These are phyloP conservation scores for Lagenaria siceraria DNA, from an alignment of 306 rosid species.

Conservation along the genomic window DNA sequence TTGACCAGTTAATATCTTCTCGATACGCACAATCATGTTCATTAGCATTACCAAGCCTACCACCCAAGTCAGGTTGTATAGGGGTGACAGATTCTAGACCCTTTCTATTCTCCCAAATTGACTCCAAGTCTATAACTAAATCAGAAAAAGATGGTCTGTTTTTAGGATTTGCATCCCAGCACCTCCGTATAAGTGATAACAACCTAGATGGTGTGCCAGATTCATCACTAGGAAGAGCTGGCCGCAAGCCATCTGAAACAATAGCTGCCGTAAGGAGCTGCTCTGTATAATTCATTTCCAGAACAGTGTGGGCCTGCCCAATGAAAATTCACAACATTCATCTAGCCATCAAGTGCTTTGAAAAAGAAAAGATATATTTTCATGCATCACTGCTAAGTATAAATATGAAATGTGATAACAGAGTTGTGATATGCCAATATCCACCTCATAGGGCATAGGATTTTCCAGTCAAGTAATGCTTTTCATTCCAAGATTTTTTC, in stretches of 20 bases:
- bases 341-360: neutral
- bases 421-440: neutral
- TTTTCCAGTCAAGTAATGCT: neutral
- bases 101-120: constrained; percentile 33
- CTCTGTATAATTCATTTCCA: constrained; percentile 91
- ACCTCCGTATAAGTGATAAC: constrained; percentile 47
- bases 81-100: constrained; percentile 12
- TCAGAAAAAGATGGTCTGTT: constrained; percentile 61
- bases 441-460: neutral
- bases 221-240: constrained; percentile 53
- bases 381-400: neutral
- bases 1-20: constrained; percentile 63
- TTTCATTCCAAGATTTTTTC: neutral
- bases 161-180: constrained; percentile 70
- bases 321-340: neutral
- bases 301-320: constrained; percentile 87
- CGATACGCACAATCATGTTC: constrained; percentile 23
- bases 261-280: constrained; percentile 88
- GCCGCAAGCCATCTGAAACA: constrained; percentile 70
- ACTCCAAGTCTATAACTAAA: constrained; percentile 52
- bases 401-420: neutral
- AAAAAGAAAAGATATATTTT: neutral
- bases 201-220: constrained; percentile 54
- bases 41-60: constrained; percentile 20
- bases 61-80: constrained; percentile 14